These are phyloP conservation scores for Aureobasidium namibiae DNA, from an alignment of 2,329 filamentous ascomycete species.

Conservation along the genomic window DNA sequence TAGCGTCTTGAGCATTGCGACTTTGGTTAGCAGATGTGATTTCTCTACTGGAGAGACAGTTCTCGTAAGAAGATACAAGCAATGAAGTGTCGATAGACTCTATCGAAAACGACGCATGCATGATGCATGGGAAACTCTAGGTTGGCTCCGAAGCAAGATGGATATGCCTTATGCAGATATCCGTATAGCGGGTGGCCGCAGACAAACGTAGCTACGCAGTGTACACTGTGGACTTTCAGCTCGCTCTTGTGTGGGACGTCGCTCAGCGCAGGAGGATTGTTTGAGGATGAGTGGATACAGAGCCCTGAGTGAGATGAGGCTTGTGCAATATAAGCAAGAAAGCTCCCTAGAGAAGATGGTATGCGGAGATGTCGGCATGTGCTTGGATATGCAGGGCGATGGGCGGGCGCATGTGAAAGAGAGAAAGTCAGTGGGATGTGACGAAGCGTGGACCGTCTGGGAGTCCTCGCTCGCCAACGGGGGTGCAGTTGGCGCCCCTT, in stretches of 20 bases:
- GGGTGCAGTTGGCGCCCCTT: conserved; percentile 6
- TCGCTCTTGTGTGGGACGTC: too few species aligned
- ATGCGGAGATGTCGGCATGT: conserved; percentile 6
- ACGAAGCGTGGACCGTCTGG: background rate
- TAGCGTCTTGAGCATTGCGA: background rate
- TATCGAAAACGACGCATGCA: conserved; percentile 5
- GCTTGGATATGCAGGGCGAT: background rate
- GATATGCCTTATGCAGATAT: background rate
- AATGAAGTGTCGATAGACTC: background rate
- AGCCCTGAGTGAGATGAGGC: too few species aligned
- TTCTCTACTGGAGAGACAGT: background rate
- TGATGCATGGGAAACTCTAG: background rate
- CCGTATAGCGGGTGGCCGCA: background rate
- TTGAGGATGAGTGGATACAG: background rate
- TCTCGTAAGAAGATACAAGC: background rate
- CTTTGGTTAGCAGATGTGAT: background rate
- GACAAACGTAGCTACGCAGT: background rate
- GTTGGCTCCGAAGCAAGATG: background rate
- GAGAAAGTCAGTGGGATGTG: background rate
- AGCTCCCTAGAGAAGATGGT: background rate
- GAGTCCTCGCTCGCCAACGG: background rate
- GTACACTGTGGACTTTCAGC: too few species aligned
- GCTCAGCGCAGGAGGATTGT: too few species aligned
- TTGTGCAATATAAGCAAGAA: background rate
- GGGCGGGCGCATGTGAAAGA: background rate